Conservation (phyloP, 345 rosid species). For the Theobroma cacao region DNA sequence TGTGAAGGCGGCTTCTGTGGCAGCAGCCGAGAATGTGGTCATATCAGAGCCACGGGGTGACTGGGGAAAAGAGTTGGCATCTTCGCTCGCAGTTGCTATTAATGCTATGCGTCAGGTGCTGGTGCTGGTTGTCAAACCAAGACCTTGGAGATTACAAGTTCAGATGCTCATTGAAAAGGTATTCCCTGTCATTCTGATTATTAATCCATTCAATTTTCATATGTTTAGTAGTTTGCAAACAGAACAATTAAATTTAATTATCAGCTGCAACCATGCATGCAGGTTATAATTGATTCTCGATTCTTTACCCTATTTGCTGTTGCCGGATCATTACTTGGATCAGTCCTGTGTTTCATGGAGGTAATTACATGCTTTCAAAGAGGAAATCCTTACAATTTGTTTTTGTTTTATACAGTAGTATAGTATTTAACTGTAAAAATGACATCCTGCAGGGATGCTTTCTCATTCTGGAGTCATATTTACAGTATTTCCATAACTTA, state of each 20-base stretch:
- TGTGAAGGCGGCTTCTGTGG: constrained; percentile 29
- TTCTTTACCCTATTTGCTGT: constrained; percentile 67
- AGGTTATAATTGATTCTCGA: constrained; percentile 63
- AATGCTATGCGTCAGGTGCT: constrained; percentile 17
- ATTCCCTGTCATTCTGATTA: background rate
- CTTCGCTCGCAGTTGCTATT: constrained; percentile 16
- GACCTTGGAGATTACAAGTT: constrained; percentile 29
- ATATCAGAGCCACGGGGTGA: constrained; percentile 21
- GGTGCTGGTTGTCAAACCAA: constrained; percentile 18
- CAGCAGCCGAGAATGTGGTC: constrained; percentile 17
- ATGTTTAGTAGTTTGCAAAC: no score
- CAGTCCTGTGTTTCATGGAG: constrained; percentile 50
- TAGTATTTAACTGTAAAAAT: background rate
- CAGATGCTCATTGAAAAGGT: constrained; percentile 52
- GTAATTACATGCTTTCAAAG: constrained; percentile 25
- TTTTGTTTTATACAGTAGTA: background rate
- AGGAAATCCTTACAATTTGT: constrained; percentile 36
- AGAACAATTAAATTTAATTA: background rate
- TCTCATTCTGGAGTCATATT: constrained; percentile 40
- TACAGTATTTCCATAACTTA: constrained; percentile 38
- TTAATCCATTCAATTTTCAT: background rate
- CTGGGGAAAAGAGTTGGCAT: constrained; percentile 23
- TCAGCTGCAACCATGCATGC: constrained; percentile 15
- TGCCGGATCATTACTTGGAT: constrained; percentile 68
- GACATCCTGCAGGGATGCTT: constrained; percentile 51